Base-by-base conservation (phyloP, 208 protist genomes). In the Crithidia acanthocephali region DNA sequence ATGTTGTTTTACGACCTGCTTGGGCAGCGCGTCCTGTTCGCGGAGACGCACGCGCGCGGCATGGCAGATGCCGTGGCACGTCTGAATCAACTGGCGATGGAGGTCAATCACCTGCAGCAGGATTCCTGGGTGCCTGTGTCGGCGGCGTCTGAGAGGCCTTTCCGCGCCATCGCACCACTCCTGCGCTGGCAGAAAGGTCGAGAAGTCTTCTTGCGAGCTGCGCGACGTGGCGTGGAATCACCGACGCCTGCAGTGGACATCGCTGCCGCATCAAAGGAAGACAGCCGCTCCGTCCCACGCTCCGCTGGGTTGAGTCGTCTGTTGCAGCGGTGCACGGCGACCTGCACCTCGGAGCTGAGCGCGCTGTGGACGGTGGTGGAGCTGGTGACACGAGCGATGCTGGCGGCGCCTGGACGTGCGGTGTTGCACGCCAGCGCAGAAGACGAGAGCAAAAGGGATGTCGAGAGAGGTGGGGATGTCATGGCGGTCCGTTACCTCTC, bases 1-100 rank as follows among this genome's bases (percentile, higher is more conserved):
- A 90, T 93, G 85, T 70, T 93, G 2, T 87, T 93, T 23, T 91
- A 93, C 70, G 88, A 93, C 53, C 44, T 93, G 32, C 74, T 82
- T 5, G 88, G 88, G 1, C 84, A 91, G 60, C 76, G 88, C 32
- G 83, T 93, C 3, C 66, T 93, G n/a, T 93, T 93, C 59, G 88
- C 83, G 0, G 88, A 93, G 59, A 93, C 88, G 10, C 85, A 93
- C 55, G 82, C 72, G 22, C 5, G 32, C 18, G 72, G 57, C 0
- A 28, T 75, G 9, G 55, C 48, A 22, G 79, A 75, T 25, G 83
- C 88, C 4, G 75, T 89, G 30, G 20, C 37, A 32, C 85, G 72
- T 0, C 51, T 93, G 3, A 47, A 84, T 23, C 1, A 61, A 4
- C 68, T 86, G 7, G 76, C 83, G 2, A 61, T 86, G 33, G 63